phyloP scores from a whole-genome alignment of 352 stramenopile genomes.

The Phytophthora litchii region DNA sequence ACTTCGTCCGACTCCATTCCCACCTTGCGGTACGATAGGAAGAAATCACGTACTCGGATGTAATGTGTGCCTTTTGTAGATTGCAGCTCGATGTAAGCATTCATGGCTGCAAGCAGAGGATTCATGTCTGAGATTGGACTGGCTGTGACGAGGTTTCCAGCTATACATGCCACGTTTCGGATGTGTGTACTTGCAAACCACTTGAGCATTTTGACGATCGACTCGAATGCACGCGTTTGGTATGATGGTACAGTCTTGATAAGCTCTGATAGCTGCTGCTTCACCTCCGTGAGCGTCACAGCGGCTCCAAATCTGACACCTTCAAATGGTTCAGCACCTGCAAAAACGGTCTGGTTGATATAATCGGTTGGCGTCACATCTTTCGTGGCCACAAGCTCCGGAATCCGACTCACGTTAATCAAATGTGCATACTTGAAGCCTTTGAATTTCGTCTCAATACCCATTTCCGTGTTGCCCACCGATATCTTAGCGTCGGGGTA shows the following conservation, averaged over 20 bases:
- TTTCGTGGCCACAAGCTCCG: conserved; percentile 58
- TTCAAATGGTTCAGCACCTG: conserved; percentile 45
- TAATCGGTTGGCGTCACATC: conserved; percentile 41
- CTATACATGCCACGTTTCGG: conserved; percentile 95
- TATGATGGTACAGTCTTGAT: conserved; percentile 44
- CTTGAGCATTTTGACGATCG: conserved; percentile 91
- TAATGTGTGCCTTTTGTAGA: conserved; percentile 44
- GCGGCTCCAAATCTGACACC: conserved; percentile 85
- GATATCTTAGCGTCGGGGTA: conserved; percentile 92
- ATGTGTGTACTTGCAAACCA: conserved; percentile 98
- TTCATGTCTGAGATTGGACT: conserved; percentile 99
- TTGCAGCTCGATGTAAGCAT: conserved; percentile 71
- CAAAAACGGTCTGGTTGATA: conserved; percentile 59
- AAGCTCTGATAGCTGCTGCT: conserved; percentile 55
- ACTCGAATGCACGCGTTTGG: conserved; percentile 57
- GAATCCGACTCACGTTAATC: conserved; percentile 75
- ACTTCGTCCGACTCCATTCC: conserved; percentile 90
- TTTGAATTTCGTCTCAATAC: conserved; percentile 96
- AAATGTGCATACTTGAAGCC: conserved; percentile 75
- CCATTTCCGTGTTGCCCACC: conserved; percentile 97
- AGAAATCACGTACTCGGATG: conserved; percentile 92
- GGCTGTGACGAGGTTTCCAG: conserved; percentile 96
- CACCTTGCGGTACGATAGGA: conserved; percentile 94
- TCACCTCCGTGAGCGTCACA: conserved; percentile 76
- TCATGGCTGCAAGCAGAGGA: conserved; percentile 91